Evolutionary conservation across 2,329 filamentous ascomycete genomes (phyloP), one percentile per base, ranked within the genome.

Genomic region (Fusarium ambrosium): DNA sequence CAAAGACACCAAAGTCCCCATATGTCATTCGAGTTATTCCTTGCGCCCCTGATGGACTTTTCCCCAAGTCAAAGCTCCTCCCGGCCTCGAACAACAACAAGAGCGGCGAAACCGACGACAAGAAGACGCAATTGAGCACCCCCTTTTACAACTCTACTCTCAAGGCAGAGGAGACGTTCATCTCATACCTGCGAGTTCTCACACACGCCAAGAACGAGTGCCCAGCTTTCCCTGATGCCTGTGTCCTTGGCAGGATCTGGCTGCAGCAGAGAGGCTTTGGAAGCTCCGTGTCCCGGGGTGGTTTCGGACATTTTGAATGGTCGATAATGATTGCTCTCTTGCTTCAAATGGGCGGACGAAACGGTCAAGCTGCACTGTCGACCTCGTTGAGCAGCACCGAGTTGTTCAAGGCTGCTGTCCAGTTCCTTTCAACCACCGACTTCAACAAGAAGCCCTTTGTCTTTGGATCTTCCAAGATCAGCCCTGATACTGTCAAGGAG

Each of bases 231-330:
- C 88, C 89, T 68, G 95, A 98, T 81, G 94, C 95, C 10, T 97
- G 95, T 81, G 87, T 97, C 9, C 88, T 99, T 24, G 97, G 96
- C 29, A 91, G 93, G 67, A 90, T 94, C 65, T 99, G 97, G 97
- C 88, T 99, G 45, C 92, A 92, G 75, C 96, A 98, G 83, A 91
- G 96, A 65, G 95, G 95, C 0, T 94, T 98, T 75, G 89, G 89
- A 18, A 90, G 93, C 53, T 86, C 88, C 24, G 83, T 95, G n/a
- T 87, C 90, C 3, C 86, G 88, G 51, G 96, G 97, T 53, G 97
- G 97, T 0, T 98, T 99, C 81, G 97, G 97, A 4, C 91, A 94
- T 75, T 97, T 98, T 74, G 97, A 99, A 81, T 98, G 95, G 94
- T 89, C 93, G 1, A 85, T 91, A n/a, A 85, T 97, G 59, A 89